Evolutionary conservation across 805 yeast genomes (phyloP).

Genomic region (Kuraishia piskuri): DNA sequence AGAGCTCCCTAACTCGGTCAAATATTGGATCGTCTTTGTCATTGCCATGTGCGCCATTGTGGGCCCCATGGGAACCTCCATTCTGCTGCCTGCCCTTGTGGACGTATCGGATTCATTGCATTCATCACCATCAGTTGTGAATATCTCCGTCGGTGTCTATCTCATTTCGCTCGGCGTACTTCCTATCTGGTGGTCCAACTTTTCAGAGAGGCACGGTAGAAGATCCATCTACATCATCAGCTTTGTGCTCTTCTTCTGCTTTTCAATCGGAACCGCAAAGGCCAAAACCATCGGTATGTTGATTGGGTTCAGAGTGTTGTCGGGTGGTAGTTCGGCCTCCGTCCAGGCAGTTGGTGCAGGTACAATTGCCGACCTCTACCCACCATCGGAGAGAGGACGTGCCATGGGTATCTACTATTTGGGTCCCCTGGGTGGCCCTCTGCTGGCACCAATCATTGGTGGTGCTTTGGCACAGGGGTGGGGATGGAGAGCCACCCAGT

Average conservation of each 20-base stretch:
- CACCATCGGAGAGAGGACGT: conserved; percentile 60
- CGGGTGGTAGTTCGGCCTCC: conserved; percentile 78
- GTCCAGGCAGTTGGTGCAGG: conserved; percentile 92
- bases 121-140: conserved; percentile 54
- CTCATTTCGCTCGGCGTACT: conserved; percentile 65
- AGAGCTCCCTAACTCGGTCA: conserved; percentile 41
- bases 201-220: conserved; percentile 70
- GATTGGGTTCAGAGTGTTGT: conserved; percentile 58
- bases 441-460: conserved; percentile 72
- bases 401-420: conserved; percentile 76
- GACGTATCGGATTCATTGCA: conserved; percentile 45
- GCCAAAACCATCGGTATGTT: conserved; percentile 53
- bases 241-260: conserved; percentile 52
- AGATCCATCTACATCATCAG: conserved; percentile 65
- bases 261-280: conserved; percentile 65
- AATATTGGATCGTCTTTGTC: conserved; percentile 47
- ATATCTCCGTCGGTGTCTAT: conserved; percentile 75
- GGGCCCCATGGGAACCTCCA: conserved; percentile 88
- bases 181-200: conserved; percentile 85
- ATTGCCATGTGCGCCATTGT: conserved; percentile 69
- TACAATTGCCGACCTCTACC: conserved; percentile 66
- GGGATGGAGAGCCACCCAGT: conserved; percentile 89
- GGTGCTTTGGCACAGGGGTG: conserved; percentile 63
- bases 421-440: conserved; percentile 77
- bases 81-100: conserved; percentile 69